A percentile compares a stretch with the other conserved stretches of the same genome.
phyloP scores from a whole-genome alignment of 2,329 filamentous ascomycete species.

The Arachnomyces sp. region DNA sequence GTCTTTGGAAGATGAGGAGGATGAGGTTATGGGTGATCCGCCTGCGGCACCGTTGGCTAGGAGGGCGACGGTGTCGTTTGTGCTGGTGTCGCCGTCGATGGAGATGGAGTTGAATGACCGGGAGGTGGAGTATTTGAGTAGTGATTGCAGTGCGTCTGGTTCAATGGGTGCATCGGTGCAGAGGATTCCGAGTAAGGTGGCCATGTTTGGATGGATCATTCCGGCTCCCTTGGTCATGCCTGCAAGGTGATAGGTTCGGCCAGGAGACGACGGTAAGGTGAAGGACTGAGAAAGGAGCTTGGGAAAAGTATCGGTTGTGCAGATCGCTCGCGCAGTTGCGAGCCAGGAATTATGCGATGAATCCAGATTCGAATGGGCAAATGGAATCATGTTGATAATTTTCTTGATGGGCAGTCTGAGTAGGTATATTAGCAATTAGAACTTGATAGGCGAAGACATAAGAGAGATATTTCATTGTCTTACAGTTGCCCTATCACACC shows the following conservation, averaged over 20 bases:
- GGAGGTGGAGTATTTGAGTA: slow-evolving; percentile 68
- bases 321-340: slow-evolving; percentile 78
- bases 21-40: slow-evolving; percentile 54
- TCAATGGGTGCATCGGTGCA: slow-evolving; percentile 83
- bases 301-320: slow-evolving; percentile 97
- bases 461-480: slow-evolving; percentile 12
- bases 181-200: slow-evolving; percentile 82
- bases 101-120: slow-evolving; percentile 95
- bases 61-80: slow-evolving; percentile 90
- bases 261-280: slow-evolving; percentile 70
- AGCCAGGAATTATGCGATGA: slow-evolving; percentile 80
- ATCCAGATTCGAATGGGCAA: slow-evolving; percentile 63
- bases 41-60: slow-evolving; percentile 93
- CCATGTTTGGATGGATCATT: slow-evolving; percentile 99
- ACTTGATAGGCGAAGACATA: background rate
- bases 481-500: slow-evolving; percentile 92
- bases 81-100: slow-evolving; percentile 93
- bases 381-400: slow-evolving; percentile 75
- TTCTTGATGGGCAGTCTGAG: slow-evolving; percentile 76
- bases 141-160: slow-evolving; percentile 56
- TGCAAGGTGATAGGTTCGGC: slow-evolving; percentile 71
- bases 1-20: slow-evolving; percentile 47
- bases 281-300: slow-evolving; percentile 86
- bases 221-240: slow-evolving; percentile 97
- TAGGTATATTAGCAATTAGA: slow-evolving; percentile 5